Base-by-base conservation (phyloP, 805 yeast genomes). In the Ogataea methylovora region DNA sequence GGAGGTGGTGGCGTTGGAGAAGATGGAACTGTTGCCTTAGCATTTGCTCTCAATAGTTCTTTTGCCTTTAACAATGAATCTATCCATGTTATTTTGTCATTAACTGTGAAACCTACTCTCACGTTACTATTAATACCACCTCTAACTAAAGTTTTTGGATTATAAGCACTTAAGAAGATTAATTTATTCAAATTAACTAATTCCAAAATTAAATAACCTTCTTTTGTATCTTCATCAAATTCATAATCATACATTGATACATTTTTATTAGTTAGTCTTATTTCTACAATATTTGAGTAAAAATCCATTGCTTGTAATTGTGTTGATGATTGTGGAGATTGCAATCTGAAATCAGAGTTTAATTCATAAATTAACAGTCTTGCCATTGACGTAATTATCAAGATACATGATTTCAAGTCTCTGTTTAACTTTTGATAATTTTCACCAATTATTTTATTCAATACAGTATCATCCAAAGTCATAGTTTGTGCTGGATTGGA, bases 161-260 rank as follows among this genome's bases (percentile, higher is more conserved):
- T 78, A 58, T 46, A 63, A 3, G 65, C 61, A 30, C 61, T 53
- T 28, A 81, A 60, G 37, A 80, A 76, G 6, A 79, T 68, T 58
- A 82, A 62, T 38, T 71, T 72, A 29, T 75, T 76, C 35, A 67
- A 63, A 39, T 68, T 69, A 43, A 73, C 65, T 44, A 79, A 60
- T 46, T 82, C 88, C 20, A 82, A 49, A 10, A 80, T 78, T 30
- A 81, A 58, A 45, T 73, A 80, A 0, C 90, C 92, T 36, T 63
- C 69, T 17, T 64, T 63, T 6, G 64, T 63, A 14, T 56, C 60
- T 37, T 76, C 83, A 41, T 76, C 79, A 54, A 83, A 82, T 51
- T 82, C 90, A 54, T 79, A 81, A 54, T 82, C 90, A 51, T 82
- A 83, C 79, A 83, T 76, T 48, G 84, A 83, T 35, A 82, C 74